phyloP scores from a whole-genome alignment of 176 grass and related monocot genomes.

The Tillandsia fasciculata region DNA sequence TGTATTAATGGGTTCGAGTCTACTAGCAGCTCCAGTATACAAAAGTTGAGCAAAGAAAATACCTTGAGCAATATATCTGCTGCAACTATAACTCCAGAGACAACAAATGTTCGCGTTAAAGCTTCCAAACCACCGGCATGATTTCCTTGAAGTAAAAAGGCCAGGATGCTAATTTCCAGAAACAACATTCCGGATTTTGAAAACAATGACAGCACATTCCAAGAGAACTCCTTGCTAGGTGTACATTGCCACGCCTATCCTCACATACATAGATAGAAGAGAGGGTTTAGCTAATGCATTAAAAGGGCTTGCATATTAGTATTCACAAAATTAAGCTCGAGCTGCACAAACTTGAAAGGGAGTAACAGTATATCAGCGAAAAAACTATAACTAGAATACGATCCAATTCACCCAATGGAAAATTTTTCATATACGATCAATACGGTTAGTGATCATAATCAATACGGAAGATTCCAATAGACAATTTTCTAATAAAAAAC shows the following conservation, averaged over 20 bases:
- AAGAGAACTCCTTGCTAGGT: constrained; percentile 62
- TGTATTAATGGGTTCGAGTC: not conserved
- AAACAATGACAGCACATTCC: constrained; percentile 81
- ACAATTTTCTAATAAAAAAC: too few species aligned
- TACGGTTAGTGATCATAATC: too few species aligned
- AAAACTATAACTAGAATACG: too few species aligned
- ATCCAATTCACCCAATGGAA: too few species aligned
- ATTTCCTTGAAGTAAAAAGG: constrained; percentile 99
- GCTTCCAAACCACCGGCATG: constrained; percentile 69
- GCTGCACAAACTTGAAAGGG: too few species aligned
- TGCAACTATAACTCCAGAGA: constrained; percentile 77
- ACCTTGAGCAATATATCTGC: constrained; percentile 95
- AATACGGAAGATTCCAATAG: too few species aligned
- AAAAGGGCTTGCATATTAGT: not conserved
- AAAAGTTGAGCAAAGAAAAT: constrained; percentile 6
- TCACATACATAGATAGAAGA: constrained; percentile 16
- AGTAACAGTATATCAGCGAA: too few species aligned
- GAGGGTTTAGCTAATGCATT: not conserved
- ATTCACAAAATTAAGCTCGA: not conserved
- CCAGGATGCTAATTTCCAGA: constrained; percentile 85
- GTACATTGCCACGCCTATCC: constrained; percentile 78
- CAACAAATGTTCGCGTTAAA: constrained; percentile 77
- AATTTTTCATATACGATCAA: too few species aligned
- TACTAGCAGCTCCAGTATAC: not conserved
- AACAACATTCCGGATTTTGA: constrained; percentile 83